Conservation (phyloP, 768 basidiomycete species). For the Mycena chlorophos region DNA sequence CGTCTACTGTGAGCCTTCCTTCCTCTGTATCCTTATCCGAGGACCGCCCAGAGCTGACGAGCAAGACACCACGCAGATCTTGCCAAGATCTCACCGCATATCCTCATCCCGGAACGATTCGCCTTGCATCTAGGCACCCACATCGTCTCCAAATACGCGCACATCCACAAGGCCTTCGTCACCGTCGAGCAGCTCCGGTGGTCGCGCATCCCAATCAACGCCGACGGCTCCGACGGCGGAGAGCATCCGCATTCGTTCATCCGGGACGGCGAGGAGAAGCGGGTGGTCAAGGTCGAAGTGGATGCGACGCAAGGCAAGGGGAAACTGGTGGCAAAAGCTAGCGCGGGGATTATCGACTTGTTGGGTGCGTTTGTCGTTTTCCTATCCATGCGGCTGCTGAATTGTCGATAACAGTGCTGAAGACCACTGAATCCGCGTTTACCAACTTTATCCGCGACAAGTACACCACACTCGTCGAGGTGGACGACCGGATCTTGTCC, state of each 20-base stretch:
- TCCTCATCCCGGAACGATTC: constrained; percentile 82
- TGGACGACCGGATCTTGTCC: constrained; percentile 87
- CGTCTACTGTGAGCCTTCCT: constrained; percentile 49
- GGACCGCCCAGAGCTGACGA: not conserved
- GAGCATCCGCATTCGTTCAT: constrained; percentile 80
- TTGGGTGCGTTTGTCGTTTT: constrained; percentile 52
- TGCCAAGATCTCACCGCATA: constrained; percentile 86
- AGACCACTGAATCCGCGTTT: constrained; percentile 86
- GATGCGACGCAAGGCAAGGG: constrained; percentile 66
- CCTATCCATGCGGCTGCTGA: not conserved
- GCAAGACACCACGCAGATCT: constrained; percentile 48
- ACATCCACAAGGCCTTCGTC: constrained; percentile 69
- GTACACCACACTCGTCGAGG: constrained; percentile 83
- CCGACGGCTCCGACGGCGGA: too few species aligned
- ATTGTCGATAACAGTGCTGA: constrained; percentile 68
- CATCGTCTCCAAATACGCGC: constrained; percentile 77
- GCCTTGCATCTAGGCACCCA: constrained; percentile 85
- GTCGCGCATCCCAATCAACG: constrained; percentile 72
- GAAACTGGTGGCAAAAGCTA: constrained; percentile 59
- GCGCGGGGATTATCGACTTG: constrained; percentile 74
- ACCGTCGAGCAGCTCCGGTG: constrained; percentile 81
- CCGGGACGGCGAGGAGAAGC: constrained; percentile 90
- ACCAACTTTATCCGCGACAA: constrained; percentile 80
- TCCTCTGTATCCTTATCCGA: not conserved
- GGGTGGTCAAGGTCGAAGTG: constrained; percentile 62